phyloP scores from a whole-genome alignment of 2,329 filamentous ascomycete genomes.

The Penicillium sp. region DNA sequence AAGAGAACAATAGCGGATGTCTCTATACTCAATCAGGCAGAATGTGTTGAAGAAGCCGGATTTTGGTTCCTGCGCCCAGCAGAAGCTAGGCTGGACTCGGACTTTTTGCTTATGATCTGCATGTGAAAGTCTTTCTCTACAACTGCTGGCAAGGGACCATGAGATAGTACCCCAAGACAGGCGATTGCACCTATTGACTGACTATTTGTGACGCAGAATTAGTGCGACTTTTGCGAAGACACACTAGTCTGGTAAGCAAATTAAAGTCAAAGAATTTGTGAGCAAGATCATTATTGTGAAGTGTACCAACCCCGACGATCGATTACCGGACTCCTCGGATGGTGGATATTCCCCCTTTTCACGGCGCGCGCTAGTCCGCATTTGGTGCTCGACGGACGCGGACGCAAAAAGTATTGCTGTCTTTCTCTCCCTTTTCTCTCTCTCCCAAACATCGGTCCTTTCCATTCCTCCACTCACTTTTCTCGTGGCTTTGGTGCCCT shows the following conservation, averaged over 20 bases:
- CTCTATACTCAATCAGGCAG: no score
- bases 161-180: background rate
- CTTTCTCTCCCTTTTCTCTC: slow-evolving; percentile 54
- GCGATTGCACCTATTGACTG: no score
- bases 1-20: no score
- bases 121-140: slow-evolving; percentile 5
- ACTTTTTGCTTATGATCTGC: background rate
- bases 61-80: no score
- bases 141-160: background rate
- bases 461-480: slow-evolving; percentile 55
- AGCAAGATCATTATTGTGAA: background rate
- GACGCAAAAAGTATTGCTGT: slow-evolving; percentile 18
- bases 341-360: slow-evolving; percentile 25
- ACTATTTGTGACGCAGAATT: no score
- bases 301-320: background rate
- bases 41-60: no score
- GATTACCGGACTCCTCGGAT: slow-evolving; percentile 14
- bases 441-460: slow-evolving; percentile 48
- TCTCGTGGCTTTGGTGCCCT: slow-evolving; percentile 35
- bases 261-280: background rate
- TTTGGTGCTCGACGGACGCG: slow-evolving; percentile 24
- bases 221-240: background rate
- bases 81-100: no score
- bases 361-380: slow-evolving; percentile 20
- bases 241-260: background rate